Percentiles rank a stretch among this genome's conserved stretches.
Conservation (phyloP, 345 rosid species). For the Salix arbutifolia region DNA sequence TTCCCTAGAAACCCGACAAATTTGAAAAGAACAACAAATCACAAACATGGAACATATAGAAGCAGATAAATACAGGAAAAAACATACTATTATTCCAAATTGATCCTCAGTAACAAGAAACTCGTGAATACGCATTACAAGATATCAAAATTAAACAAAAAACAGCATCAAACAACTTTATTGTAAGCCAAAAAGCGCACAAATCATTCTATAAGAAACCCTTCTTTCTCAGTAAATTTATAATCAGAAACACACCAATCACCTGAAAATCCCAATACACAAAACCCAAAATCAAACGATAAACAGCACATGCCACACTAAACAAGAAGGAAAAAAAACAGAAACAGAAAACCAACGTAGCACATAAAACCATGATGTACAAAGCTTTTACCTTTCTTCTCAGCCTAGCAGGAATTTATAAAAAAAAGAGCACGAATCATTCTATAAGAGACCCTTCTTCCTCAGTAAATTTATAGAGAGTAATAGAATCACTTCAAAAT, state of each 20-base stretch:
- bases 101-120: neutral
- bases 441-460: neutral
- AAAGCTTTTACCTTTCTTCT: conserved; percentile 13
- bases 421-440: neutral
- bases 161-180: too few species aligned
- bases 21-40: neutral
- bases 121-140: neutral
- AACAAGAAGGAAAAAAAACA: neutral
- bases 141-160: too few species aligned
- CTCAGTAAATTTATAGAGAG: neutral
- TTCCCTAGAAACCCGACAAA: conserved; percentile 26
- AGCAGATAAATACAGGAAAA: neutral
- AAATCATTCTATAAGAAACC: neutral
- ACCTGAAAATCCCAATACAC: neutral
- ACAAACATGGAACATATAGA: neutral
- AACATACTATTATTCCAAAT: neutral
- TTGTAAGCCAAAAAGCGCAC: neutral
- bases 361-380: too few species aligned
- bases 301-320: neutral
- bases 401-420: neutral
- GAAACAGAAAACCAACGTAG: neutral
- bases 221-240: neutral
- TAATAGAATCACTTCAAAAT: neutral
- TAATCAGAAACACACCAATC: neutral
- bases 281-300: neutral